Base-by-base conservation (phyloP, 352 stramenopile species). In the Pythium volutum region DNA sequence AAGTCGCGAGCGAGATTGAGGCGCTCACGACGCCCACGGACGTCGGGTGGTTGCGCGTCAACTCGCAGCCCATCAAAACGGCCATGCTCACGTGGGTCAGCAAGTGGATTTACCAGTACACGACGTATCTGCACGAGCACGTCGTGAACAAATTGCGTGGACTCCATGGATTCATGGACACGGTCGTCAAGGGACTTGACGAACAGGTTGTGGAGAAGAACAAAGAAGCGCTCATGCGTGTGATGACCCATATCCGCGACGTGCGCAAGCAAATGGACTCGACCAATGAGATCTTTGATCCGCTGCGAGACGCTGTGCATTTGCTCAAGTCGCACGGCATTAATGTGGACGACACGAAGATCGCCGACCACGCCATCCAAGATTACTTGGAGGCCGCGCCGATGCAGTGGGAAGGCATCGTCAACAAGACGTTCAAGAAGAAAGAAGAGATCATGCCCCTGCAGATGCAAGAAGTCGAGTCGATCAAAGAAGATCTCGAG, bases 381-480 rank as follows among this genome's bases (percentile, higher is more conserved):
- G 85, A 96, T 47, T 99, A 98, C 70, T 70, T 99, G 22, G 96
- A 99, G 64, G 94, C 97, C 26, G 93, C 93, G 18, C 95, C 95
- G 10, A 91, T 98, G 79, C 89, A 97, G 55, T 99, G 96, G 96
- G 96, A 99, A 64, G 93, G 81, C 7, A 96, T 98, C n/a, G 92
- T 98, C 27, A 99, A 98, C 73, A 98, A 98, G 69, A 98, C 95
- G 20, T 99, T 98, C 71, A 97, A 97, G 67, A 98, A 98, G 69
- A 99, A 99, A 61, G 97, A 99, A 73, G 93, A 98, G 65, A 99
- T 99, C 59, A 86, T 98, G 76, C 95, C 95, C 6, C 80, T 99
- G 42, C 96, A 99, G 77, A 98, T 98, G 84, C 78, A 91, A 16
- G 93, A 98, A 58, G 92, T 98, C 14, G 91, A 98, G 59, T 84